Conservation (phyloP, 257 asterid species). For the Vinca minor region DNA sequence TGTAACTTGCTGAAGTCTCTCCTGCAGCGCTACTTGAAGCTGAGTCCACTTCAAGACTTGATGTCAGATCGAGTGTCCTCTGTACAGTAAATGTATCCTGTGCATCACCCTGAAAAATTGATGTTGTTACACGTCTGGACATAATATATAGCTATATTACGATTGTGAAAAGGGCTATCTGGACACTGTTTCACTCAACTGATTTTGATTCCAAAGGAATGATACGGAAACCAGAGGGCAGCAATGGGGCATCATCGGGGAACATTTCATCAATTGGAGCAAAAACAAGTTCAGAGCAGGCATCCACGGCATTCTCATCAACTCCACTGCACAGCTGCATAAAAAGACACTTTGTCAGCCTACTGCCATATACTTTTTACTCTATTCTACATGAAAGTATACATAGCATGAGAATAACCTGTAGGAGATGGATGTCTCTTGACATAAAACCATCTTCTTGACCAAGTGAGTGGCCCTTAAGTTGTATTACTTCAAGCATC, state of each 20-base stretch:
- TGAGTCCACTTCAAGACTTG: conserved; percentile 70
- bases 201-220: conserved; percentile 82
- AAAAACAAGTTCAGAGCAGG: conserved; percentile 89
- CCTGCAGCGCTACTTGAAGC: conserved; percentile 29
- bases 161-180: too few relatives aligned
- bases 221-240: conserved; percentile 94
- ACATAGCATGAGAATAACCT: conserved; percentile 35
- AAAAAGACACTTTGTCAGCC: conserved; percentile 12
- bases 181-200: conserved; percentile 36
- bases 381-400: background rate
- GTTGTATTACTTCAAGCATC: conserved; percentile 95
- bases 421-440: conserved; percentile 83
- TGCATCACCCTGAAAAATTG: conserved; percentile 30
- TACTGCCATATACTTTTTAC: background rate
- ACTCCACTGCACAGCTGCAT: conserved; percentile 85
- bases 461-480: conserved; percentile 71
- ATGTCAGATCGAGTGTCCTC: conserved; percentile 70
- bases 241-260: conserved; percentile 79
- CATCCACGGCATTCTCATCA: conserved; percentile 80
- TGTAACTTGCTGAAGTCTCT: conserved; percentile 29
- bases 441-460: conserved; percentile 81
- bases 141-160: background rate
- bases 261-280: conserved; percentile 97
- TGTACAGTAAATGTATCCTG: conserved; percentile 38
- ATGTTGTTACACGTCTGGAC: conserved; percentile 11